A percentile compares a stretch with the other conserved stretches of the same genome.
phyloP scores from a whole-genome alignment of 1,284 basidiomycete species.

The Leccinum laetum region DNA sequence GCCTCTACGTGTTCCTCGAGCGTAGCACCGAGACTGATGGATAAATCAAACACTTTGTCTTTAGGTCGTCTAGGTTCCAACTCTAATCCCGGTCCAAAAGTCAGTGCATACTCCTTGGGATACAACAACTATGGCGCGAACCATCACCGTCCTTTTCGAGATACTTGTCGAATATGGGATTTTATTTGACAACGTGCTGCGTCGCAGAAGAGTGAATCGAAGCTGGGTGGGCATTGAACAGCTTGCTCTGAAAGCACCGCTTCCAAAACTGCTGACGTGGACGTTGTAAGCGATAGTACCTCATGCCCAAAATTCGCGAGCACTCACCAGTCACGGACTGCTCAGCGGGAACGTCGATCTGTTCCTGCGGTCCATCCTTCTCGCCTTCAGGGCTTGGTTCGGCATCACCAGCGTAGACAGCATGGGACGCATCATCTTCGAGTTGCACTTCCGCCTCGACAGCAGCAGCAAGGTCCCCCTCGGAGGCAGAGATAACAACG shows the following conservation, averaged over 20 bases:
- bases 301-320: background rate
- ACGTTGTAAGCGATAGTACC: constrained; percentile 3
- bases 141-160: constrained; percentile 95
- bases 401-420: too few relatives aligned
- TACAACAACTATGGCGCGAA: constrained; percentile 32
- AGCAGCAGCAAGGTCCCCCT: constrained; percentile 2
- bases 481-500: background rate
- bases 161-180: constrained; percentile 95
- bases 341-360: background rate
- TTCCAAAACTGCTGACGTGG: constrained; percentile 77
- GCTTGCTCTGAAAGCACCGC: constrained; percentile 92
- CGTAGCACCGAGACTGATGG: background rate
- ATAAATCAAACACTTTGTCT: background rate
- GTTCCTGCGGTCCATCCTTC: background rate
- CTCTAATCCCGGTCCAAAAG: background rate
- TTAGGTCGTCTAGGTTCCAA: constrained; percentile 1
- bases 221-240: constrained; percentile 94
- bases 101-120: background rate
- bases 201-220: constrained; percentile 86
- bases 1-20: background rate
- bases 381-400: background rate
- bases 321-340: constrained; percentile 11
- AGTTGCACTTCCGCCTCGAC: background rate
- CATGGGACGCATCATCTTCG: background rate
- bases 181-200: constrained; percentile 86